These are phyloP conservation scores for Starmerella roubikii DNA, from an alignment of 805 yeast species.

Conservation along the genomic window DNA sequence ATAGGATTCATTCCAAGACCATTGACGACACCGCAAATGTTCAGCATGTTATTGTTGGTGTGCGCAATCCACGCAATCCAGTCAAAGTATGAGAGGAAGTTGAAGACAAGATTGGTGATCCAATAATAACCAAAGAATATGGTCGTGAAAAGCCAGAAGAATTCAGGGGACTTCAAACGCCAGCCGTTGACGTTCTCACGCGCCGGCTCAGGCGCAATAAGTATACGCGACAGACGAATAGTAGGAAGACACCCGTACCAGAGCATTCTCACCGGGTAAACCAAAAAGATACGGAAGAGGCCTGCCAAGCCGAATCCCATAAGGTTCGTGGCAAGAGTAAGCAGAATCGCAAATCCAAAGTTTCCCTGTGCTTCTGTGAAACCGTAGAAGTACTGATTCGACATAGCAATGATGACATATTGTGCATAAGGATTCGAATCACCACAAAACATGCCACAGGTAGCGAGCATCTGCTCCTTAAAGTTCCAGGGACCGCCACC, in stretches of 20 bases:
- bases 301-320: slow-evolving; percentile 60
- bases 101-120: slow-evolving; percentile 52
- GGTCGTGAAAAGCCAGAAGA: slow-evolving; percentile 33
- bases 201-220: slow-evolving; percentile 27
- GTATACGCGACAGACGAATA: slow-evolving; percentile 33
- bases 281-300: slow-evolving; percentile 41
- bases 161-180: slow-evolving; percentile 39
- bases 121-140: slow-evolving; percentile 46
- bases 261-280: slow-evolving; percentile 38
- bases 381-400: slow-evolving; percentile 25
- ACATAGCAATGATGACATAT: slow-evolving; percentile 25
- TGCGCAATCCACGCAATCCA: slow-evolving; percentile 47
- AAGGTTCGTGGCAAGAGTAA: slow-evolving; percentile 42
- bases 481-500: slow-evolving; percentile 52
- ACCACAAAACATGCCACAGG: slow-evolving; percentile 25
- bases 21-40: slow-evolving; percentile 41
- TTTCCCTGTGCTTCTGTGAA: slow-evolving; percentile 18
- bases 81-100: slow-evolving; percentile 46
- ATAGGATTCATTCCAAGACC: slow-evolving; percentile 38
- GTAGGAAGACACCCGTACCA: slow-evolving; percentile 48
- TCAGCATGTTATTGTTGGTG: slow-evolving; percentile 43
- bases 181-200: slow-evolving; percentile 42
- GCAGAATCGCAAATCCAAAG: slow-evolving; percentile 40
- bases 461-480: slow-evolving; percentile 55
- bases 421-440: slow-evolving; percentile 18